phyloP scores from a whole-genome alignment of 148 eudicot genomes.

The Fagopyrum tataricum region DNA sequence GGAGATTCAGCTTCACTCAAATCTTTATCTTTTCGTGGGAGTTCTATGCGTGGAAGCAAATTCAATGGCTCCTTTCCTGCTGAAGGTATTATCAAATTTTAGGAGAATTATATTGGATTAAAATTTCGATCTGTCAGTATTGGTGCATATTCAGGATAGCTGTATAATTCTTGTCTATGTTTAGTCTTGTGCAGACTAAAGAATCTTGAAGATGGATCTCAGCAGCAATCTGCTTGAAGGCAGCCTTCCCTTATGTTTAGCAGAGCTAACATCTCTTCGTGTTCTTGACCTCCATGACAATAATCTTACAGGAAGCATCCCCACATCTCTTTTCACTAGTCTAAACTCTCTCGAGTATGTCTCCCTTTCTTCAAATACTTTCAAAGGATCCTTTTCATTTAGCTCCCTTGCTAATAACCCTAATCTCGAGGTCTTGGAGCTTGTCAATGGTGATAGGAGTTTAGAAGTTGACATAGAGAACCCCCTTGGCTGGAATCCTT shows the following conservation, averaged over 20 bases:
- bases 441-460: not conserved
- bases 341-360: conserved; percentile 18
- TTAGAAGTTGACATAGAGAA: conserved; percentile 1
- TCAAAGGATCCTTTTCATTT: conserved; percentile 15
- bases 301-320: conserved; percentile 9
- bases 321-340: conserved; percentile 12
- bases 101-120: not conserved
- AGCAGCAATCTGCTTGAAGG: not conserved
- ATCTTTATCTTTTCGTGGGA: not conserved
- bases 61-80: conserved; percentile 1
- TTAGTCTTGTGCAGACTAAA: not conserved
- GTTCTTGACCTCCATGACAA: not conserved
- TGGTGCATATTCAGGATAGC: not conserved
- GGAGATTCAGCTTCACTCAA: conserved; percentile 1
- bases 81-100: conserved; percentile 1
- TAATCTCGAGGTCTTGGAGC: not conserved
- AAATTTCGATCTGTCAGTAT: not conserved
- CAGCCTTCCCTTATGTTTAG: not conserved
- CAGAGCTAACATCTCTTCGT: not conserved
- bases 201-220: conserved; percentile 8
- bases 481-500: conserved; percentile 1
- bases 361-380: conserved; percentile 17
- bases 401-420: conserved; percentile 7
- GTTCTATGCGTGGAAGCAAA: not conserved
- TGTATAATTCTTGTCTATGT: not conserved